These are phyloP conservation scores for Venturia oleaginea DNA, from an alignment of 2,329 filamentous ascomycete species.

Conservation along the genomic window DNA sequence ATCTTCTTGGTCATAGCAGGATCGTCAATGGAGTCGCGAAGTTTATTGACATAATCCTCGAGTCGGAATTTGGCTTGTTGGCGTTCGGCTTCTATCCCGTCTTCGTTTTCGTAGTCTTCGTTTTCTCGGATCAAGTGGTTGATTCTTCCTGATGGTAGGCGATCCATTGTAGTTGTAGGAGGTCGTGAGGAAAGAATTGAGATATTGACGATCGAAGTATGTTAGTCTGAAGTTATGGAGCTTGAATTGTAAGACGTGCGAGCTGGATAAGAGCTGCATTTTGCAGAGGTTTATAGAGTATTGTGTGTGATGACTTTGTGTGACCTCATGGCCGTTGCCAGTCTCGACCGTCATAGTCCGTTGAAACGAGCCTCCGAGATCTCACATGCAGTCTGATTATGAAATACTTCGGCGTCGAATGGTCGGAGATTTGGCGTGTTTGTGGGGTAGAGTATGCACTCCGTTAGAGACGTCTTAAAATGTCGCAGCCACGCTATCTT, in stretches of 20 bases:
- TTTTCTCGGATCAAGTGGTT: neutral
- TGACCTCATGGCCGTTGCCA: neutral
- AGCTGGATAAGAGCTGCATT: neutral
- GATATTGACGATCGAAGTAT: neutral
- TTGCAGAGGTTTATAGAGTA: neutral
- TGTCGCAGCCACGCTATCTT: neutral
- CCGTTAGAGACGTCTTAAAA: neutral
- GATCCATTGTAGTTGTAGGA: neutral
- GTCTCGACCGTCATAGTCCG: neutral
- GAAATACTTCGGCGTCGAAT: neutral
- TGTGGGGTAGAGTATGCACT: neutral
- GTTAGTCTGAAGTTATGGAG: neutral
- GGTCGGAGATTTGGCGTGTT: neutral
- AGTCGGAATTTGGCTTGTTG: neutral
- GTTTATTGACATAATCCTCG: neutral
- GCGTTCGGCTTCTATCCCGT: neutral
- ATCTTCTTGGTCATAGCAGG: neutral
- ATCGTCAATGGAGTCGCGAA: neutral
- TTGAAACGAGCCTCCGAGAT: neutral
- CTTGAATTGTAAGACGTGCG: neutral
- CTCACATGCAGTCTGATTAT: neutral
- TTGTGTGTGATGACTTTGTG: neutral
- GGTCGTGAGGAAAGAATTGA: neutral
- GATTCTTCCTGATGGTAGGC: neutral
- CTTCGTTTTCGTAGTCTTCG: conserved; percentile 1